phyloP scores from a whole-genome alignment of 179 eudicot genomes.

The Silene noctiflora region DNA sequence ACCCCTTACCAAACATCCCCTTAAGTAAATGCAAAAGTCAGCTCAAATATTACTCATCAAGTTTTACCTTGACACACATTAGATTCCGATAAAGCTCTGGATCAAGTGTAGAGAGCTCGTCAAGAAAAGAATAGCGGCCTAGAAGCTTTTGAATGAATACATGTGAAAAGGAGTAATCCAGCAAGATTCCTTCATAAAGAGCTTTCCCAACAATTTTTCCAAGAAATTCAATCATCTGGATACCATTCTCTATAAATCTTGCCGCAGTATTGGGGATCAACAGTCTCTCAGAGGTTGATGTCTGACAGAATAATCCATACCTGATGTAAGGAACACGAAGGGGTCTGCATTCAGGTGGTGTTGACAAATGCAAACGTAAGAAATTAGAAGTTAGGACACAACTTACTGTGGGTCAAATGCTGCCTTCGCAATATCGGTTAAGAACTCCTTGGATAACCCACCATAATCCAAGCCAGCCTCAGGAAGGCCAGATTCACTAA shows the following conservation, averaged over 20 bases:
- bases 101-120: constrained; percentile 88
- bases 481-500: constrained; percentile 89
- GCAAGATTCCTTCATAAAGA: constrained; percentile 85
- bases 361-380: neutral
- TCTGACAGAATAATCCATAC: constrained; percentile 90
- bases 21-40: neutral
- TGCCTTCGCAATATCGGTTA: constrained; percentile 83
- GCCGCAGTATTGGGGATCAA: constrained; percentile 79
- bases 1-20: too few relatives aligned
- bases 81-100: constrained; percentile 91
- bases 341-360: constrained; percentile 15
- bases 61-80: constrained; percentile 83
- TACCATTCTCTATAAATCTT: constrained; percentile 68
- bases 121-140: constrained; percentile 94
- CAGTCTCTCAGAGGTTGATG: constrained; percentile 82
- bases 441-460: constrained; percentile 88
- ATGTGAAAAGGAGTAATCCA: constrained; percentile 86
- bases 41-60: neutral
- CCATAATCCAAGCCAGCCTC: constrained; percentile 99
- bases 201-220: constrained; percentile 98
- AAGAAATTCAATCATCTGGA: constrained; percentile 89
- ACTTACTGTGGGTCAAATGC: constrained; percentile 85
- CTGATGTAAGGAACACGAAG: constrained; percentile 37
- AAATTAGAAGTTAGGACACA: neutral
- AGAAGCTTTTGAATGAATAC: constrained; percentile 89